phyloP scores from a whole-genome alignment of 2,329 filamentous ascomycete genomes.

The Colletotrichum tamarilloi region DNA sequence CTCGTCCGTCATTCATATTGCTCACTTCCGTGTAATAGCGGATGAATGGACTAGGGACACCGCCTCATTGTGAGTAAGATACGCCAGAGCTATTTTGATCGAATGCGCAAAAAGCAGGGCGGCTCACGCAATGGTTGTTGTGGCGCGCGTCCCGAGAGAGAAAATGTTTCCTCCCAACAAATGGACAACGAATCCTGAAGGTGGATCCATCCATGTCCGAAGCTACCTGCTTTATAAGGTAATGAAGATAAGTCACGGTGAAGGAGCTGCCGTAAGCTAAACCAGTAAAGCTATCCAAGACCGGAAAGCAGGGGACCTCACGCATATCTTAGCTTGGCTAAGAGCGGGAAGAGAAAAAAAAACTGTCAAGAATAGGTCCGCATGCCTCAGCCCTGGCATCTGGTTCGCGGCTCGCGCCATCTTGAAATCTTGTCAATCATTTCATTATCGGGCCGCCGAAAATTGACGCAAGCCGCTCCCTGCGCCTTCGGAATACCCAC shows the following conservation, averaged over 20 bases:
- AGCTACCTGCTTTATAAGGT: background rate
- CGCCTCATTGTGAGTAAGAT: background rate
- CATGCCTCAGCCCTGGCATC: slow-evolving; percentile 16
- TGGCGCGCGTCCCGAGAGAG: background rate
- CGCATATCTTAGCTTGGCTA: background rate
- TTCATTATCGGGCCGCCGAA: slow-evolving; percentile 4
- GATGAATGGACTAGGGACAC: background rate
- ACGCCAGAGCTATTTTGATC: background rate
- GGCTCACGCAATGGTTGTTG: background rate
- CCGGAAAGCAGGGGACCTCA: background rate
- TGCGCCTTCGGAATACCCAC: background rate
- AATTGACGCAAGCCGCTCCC: slow-evolving; percentile 14
- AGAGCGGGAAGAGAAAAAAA: background rate
- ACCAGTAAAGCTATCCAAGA: background rate
- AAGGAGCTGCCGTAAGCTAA: background rate
- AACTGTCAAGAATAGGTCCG: background rate
- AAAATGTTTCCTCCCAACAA: background rate
- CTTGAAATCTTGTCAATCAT: background rate
- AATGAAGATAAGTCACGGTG: background rate
- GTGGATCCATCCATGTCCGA: background rate
- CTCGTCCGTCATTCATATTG: background rate
- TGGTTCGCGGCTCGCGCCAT: slow-evolving; percentile 10
- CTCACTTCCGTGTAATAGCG: background rate
- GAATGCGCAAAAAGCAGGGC: background rate
- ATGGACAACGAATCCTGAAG: background rate